Conservation (phyloP, 2,329 filamentous ascomycete genomes). For the Botryotinia convoluta region DNA sequence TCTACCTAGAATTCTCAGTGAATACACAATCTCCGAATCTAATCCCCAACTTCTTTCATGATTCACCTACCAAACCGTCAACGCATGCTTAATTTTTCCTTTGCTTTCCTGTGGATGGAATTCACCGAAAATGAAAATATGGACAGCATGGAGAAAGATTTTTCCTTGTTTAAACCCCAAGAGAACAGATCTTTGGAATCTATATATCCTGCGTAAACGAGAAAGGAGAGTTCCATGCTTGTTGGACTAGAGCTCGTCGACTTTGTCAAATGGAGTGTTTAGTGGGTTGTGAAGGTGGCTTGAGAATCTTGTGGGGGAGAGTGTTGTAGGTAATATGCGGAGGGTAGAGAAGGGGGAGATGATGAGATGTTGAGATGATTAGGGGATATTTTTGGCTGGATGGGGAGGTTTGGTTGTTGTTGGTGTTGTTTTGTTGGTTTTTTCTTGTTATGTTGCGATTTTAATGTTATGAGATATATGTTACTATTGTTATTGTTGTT, state of each 20-base stretch:
- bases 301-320: neutral
- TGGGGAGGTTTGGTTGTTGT: neutral
- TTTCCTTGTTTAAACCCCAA: neutral
- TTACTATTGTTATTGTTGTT: no score
- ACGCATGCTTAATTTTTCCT: neutral
- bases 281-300: neutral
- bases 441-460: no score
- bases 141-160: rapidly evolving
- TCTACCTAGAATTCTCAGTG: no score
- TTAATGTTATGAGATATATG: no score
- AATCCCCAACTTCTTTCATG: no score
- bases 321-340: neutral
- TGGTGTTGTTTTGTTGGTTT: neutral
- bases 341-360: no score
- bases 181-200: neutral
- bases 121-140: no score
- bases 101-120: no score
- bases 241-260: no score
- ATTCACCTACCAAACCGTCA: neutral
- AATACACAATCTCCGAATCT: no score
- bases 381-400: neutral
- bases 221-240: neutral
- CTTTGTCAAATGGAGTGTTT: neutral
- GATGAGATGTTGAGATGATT: no score
- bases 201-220: neutral